Evolutionary conservation across 768 basidiomycete species (phyloP).

Genomic region (Hirschioporus abietinus): DNA sequence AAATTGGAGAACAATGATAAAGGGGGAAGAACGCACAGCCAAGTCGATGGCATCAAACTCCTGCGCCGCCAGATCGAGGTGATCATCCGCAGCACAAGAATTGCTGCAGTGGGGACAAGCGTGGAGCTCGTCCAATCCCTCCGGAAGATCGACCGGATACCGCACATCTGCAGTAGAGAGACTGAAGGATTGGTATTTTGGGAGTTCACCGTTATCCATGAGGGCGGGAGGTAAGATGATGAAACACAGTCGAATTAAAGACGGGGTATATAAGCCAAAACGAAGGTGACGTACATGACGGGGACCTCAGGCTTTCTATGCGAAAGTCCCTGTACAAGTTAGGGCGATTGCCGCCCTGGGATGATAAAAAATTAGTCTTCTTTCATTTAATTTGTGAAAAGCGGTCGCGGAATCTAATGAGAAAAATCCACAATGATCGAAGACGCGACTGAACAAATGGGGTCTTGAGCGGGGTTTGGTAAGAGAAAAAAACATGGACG

Average conservation of each 20-base stretch:
- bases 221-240: background rate
- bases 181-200: background rate
- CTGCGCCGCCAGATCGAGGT: background rate
- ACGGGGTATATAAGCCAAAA: background rate
- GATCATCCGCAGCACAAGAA: background rate
- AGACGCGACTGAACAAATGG: background rate
- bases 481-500: background rate
- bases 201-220: constrained; percentile 2
- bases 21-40: background rate
- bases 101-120: background rate
- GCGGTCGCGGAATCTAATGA: background rate
- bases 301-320: background rate
- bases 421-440: background rate
- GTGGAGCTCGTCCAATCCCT: background rate
- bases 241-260: background rate
- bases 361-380: background rate
- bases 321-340: background rate
- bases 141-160: background rate
- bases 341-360: background rate
- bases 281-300: background rate
- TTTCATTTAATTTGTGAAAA: background rate
- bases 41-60: background rate
- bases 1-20: background rate
- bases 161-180: background rate
- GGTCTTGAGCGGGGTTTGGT: background rate